Evolutionary conservation across 352 stramenopile genomes (phyloP).

Genomic region (Phytopythium cucurbitacearum): DNA sequence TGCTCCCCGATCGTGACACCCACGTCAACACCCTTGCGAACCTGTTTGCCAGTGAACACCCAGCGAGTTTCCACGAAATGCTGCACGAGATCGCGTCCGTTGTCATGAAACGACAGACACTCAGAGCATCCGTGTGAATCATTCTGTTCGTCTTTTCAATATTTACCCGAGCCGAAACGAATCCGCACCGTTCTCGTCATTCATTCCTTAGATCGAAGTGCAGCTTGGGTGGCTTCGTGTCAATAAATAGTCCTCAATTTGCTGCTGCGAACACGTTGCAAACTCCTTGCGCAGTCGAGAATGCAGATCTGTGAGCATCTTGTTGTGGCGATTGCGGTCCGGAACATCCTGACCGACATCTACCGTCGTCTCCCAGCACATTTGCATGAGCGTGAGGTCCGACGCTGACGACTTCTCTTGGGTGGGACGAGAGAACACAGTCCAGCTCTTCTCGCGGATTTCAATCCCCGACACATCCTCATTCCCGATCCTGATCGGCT

Average conservation of each 20-base stretch:
- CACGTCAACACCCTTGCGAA: too few relatives aligned
- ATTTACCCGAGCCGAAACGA: too few relatives aligned
- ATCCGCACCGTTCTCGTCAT: too few relatives aligned
- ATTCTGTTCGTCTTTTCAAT: too few relatives aligned
- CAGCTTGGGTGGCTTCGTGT: neutral
- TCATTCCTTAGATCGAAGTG: neutral
- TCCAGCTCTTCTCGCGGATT: slow-evolving; percentile 1
- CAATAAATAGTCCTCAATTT: slow-evolving; percentile 3
- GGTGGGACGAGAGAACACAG: neutral
- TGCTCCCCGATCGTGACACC: too few relatives aligned
- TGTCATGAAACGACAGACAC: too few relatives aligned
- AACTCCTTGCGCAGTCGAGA: neutral
- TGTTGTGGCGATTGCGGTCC: neutral
- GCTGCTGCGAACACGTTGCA: neutral
- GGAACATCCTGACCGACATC: slow-evolving; percentile 1
- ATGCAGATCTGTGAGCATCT: neutral
- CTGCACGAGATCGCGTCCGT: too few relatives aligned
- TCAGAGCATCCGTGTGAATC: too few relatives aligned
- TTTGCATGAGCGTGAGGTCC: slow-evolving; percentile 1
- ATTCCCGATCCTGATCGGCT: neutral
- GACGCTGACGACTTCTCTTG: neutral
- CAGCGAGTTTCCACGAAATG: too few relatives aligned
- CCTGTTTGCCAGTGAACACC: too few relatives aligned
- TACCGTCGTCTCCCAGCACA: slow-evolving; percentile 1
- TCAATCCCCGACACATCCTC: neutral